A percentile compares a stretch with the other conserved stretches of the same genome.
phyloP scores from a whole-genome alignment of 805 yeast genomes.

The Wickerhamomyces silvicola region DNA sequence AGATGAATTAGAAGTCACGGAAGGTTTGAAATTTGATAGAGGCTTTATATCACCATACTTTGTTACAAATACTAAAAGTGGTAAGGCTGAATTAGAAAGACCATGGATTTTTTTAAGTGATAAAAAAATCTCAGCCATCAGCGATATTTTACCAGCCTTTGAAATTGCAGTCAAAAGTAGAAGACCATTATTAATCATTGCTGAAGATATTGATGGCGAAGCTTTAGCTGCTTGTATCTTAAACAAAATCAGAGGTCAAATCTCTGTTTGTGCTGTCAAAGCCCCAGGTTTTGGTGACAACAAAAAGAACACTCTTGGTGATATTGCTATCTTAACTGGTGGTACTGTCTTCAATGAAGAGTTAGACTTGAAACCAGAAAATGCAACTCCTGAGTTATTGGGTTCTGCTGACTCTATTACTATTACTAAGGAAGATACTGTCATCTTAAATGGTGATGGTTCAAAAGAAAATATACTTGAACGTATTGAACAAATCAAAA shows the following conservation, averaged over 20 bases:
- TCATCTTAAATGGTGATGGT: constrained; percentile 92
- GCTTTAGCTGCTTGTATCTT: constrained; percentile 98
- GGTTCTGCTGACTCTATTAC: constrained; percentile 93
- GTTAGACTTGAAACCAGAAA: constrained; percentile 92
- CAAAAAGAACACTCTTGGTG: constrained; percentile 92
- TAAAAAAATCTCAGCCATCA: constrained; percentile 92
- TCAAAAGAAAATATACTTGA: constrained; percentile 74
- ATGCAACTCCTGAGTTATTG: constrained; percentile 82
- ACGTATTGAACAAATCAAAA: constrained; percentile 63
- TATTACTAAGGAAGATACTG: constrained; percentile 95
- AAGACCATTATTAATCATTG: constrained; percentile 89
- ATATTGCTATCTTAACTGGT: constrained; percentile 92
- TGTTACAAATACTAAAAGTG: constrained; percentile 80
- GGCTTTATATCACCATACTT: constrained; percentile 98
- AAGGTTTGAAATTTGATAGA: constrained; percentile 99
- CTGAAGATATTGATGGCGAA: constrained; percentile 98
- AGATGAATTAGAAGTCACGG: constrained; percentile 95
- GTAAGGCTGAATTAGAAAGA: constrained; percentile 94
- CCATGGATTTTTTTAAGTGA: constrained; percentile 75
- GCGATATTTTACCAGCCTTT: constrained; percentile 84
- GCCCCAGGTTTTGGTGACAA: constrained; percentile 99
- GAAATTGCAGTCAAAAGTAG: constrained; percentile 91
- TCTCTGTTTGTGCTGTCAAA: constrained; percentile 95
- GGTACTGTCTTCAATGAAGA: constrained; percentile 47
- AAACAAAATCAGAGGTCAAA: constrained; percentile 98